Conservation (phyloP, 805 yeast genomes). For the Lachancea nothofagi region DNA sequence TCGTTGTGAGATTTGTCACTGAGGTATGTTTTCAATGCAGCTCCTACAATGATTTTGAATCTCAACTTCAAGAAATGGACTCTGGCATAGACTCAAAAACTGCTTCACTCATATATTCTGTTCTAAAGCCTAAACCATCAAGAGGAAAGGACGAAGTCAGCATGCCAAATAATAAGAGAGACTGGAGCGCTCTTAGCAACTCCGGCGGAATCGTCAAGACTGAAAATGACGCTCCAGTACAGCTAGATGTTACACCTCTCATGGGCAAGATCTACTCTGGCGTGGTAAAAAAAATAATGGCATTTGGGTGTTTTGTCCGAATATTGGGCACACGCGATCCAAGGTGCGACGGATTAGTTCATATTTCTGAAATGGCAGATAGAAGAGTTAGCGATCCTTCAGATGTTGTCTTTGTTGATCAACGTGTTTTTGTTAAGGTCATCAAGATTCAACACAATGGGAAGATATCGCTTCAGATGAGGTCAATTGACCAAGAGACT, state of each 20-base stretch:
- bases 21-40: constrained; percentile 15
- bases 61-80: constrained; percentile 19
- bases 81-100: constrained; percentile 18
- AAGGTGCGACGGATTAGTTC: constrained; percentile 60
- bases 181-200: constrained; percentile 16
- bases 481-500: constrained; percentile 62
- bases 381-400: constrained; percentile 50
- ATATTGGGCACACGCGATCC: constrained; percentile 37
- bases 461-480: constrained; percentile 58
- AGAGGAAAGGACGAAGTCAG: constrained; percentile 10
- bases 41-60: constrained; percentile 11
- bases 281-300: constrained; percentile 48
- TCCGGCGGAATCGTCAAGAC: constrained; percentile 7
- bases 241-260: constrained; percentile 18
- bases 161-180: constrained; percentile 16
- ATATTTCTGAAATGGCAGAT: constrained; percentile 58
- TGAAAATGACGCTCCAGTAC: constrained; percentile 6
- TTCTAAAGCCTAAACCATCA: neutral
- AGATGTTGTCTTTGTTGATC: constrained; percentile 51
- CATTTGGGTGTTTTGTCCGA: constrained; percentile 75
- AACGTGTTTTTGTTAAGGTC: constrained; percentile 62
- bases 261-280: constrained; percentile 55
- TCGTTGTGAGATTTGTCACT: constrained; percentile 23
- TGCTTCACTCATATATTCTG: constrained; percentile 11
- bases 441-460: constrained; percentile 40